These are phyloP conservation scores for Sporothrix pallida DNA, from an alignment of 2,329 filamentous ascomycete genomes.

Conservation along the genomic window DNA sequence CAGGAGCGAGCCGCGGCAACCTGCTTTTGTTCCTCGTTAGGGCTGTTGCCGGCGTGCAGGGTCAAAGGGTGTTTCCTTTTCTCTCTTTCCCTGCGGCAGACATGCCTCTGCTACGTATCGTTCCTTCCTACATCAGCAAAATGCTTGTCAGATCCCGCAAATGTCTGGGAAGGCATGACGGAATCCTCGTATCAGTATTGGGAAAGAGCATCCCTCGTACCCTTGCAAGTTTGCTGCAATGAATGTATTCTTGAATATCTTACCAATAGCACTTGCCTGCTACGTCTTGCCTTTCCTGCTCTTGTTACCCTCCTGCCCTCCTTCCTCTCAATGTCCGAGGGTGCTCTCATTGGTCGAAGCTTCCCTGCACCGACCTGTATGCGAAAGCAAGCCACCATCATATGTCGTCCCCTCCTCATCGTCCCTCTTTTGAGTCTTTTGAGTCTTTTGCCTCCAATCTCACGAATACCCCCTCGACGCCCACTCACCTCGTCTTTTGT, in stretches of 20 bases:
- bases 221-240: no score
- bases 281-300: slow-evolving; percentile 20
- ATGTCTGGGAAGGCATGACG: not conserved
- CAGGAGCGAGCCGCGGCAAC: slow-evolving; percentile 24
- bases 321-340: not conserved
- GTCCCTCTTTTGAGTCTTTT: not conserved
- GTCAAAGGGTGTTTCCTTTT: not conserved
- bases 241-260: not conserved
- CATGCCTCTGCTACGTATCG: not conserved
- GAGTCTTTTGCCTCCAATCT: slow-evolving; percentile 17
- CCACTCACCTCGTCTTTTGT: slow-evolving; percentile 16
- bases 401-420: slow-evolving; percentile 7
- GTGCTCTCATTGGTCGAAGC: slow-evolving; percentile 2
- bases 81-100: not conserved
- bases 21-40: slow-evolving; percentile 14
- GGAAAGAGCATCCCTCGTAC: slow-evolving; percentile 5
- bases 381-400: slow-evolving; percentile 9
- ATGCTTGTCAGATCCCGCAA: slow-evolving; percentile 15
- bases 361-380: not conserved
- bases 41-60: slow-evolving; percentile 17
- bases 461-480: slow-evolving; percentile 26
- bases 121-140: not conserved
- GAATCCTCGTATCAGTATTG: slow-evolving; percentile 19
- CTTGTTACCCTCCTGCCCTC: not conserved
- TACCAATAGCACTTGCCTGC: no score